phyloP scores from a whole-genome alignment of 306 rosid genomes.

The Rubus idaeus region DNA sequence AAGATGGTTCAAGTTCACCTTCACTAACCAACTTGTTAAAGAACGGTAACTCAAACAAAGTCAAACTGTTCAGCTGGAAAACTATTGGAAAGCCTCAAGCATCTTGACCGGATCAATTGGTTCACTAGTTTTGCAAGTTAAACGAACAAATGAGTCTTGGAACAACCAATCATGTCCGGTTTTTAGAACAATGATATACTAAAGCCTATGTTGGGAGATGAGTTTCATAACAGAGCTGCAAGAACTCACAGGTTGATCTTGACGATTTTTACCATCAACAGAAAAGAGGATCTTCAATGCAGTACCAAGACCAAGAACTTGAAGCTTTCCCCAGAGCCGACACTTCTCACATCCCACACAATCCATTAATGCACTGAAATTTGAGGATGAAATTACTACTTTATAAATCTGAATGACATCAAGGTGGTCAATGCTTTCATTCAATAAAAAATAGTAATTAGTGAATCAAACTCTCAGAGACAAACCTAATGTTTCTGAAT shows the following conservation, averaged over 20 bases:
- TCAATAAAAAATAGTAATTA: constrained; percentile 13
- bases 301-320: constrained; percentile 97
- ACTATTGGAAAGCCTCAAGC: too few relatives aligned
- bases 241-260: background rate
- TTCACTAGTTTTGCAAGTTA: too few relatives aligned
- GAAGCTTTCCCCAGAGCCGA: constrained; percentile 99
- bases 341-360: constrained; percentile 98
- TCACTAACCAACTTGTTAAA: too few relatives aligned
- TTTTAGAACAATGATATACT: background rate
- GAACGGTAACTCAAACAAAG: too few relatives aligned
- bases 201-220: background rate
- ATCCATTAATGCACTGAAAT: constrained; percentile 86
- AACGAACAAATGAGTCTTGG: too few relatives aligned
- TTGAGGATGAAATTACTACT: background rate
- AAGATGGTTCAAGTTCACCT: background rate
- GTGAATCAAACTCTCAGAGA: background rate
- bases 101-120: too few relatives aligned
- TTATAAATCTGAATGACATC: background rate
- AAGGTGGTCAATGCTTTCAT: background rate
- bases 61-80: too few relatives aligned
- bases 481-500: constrained; percentile 67
- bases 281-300: constrained; percentile 89
- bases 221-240: background rate
- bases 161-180: too few relatives aligned
- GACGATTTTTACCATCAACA: constrained; percentile 44